Percentiles rank a stretch among this genome's conserved stretches.
Conservation (phyloP, 2,329 filamentous ascomycete genomes). For the Malbranchea zuffiana region DNA sequence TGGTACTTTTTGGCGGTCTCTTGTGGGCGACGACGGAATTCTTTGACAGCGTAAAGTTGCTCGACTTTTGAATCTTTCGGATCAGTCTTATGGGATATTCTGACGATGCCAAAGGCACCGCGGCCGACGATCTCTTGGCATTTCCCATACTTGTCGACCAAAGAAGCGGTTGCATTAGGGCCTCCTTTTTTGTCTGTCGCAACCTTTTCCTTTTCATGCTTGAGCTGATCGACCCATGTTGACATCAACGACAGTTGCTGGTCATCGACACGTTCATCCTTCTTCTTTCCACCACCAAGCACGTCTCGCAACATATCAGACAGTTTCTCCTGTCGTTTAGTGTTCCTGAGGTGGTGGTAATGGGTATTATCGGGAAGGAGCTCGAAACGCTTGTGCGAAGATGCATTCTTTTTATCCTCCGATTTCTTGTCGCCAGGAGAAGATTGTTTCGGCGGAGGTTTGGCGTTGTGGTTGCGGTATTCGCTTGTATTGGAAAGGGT, state of each 20-base stretch:
- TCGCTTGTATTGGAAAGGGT: constrained; percentile 3
- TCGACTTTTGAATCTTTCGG: constrained; percentile 66
- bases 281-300: constrained; percentile 69
- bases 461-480: constrained; percentile 1
- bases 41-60: constrained; percentile 93
- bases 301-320: constrained; percentile 82
- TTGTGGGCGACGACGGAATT: constrained; percentile 86
- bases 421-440: constrained; percentile 24
- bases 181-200: constrained; percentile 67
- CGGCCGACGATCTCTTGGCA: constrained; percentile 95
- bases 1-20: constrained; percentile 97
- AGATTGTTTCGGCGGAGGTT: constrained; percentile 19
- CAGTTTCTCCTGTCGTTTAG: constrained; percentile 87
- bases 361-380: constrained; percentile 58
- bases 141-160: constrained; percentile 96
- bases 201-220: constrained; percentile 69
- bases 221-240: constrained; percentile 88
- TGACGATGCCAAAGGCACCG: constrained; percentile 91
- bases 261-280: constrained; percentile 47
- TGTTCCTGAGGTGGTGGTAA: constrained; percentile 78
- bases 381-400: constrained; percentile 44
- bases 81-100: constrained; percentile 91
- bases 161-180: constrained; percentile 60
- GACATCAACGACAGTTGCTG: constrained; percentile 86
- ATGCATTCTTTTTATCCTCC: constrained; percentile 21